Evolutionary conservation across 176 grass and related monocot species (phyloP), one percentile per base, ranked within the genome.

Genomic region (Puccinellia tenuiflora): DNA sequence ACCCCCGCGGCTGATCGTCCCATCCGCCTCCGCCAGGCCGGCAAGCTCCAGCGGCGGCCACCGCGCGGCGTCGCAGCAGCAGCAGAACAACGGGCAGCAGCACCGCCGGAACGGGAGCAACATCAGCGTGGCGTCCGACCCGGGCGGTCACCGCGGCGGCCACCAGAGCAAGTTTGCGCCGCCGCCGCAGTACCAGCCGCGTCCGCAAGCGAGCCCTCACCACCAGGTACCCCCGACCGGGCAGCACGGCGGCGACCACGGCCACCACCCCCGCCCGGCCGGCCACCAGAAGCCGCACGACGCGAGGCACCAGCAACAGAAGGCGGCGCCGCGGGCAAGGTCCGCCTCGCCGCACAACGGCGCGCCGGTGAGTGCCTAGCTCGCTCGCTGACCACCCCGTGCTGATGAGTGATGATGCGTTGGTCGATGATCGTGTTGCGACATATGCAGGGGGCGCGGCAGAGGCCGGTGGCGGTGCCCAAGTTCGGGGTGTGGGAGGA

Each of bases 401-500:
- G 26, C 5, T 31, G 70, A 17, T 31, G n/a, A n/a, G n/a, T n/a
- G 42, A 33, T n/a, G 66, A 37, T 51, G 18, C 0, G 13, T 21
- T n/a, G 51, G 20, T 3, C 18, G 15, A 1, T n/a, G n/a, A n/a
- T 15, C 11, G 29, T 51, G 34, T 20, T 64, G 38, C 18, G 3
- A 25, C 18, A 21, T n/a, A 55, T 56, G 60, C 63, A 94, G 86
- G 54, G 11, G 2, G 15, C 5, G 1, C 82, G 83, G 2, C 85
- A 79, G 46, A 89, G 84, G 85, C 20, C 87, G 11, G 62, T 79
- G 64, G 79, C 88, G 0, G 85, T 94, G 50, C 92, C 92, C 26
- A 94, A 62, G 81, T 94, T 94, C 63, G 92, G 92, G 3, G 88
- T 73, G 81, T 91, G 92, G 88, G 92, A 91, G 84, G 92, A 90